Evolutionary conservation across 345 rosid species (phyloP), one percentile per base, ranked within the genome.

Genomic region (Clausena lansium): DNA sequence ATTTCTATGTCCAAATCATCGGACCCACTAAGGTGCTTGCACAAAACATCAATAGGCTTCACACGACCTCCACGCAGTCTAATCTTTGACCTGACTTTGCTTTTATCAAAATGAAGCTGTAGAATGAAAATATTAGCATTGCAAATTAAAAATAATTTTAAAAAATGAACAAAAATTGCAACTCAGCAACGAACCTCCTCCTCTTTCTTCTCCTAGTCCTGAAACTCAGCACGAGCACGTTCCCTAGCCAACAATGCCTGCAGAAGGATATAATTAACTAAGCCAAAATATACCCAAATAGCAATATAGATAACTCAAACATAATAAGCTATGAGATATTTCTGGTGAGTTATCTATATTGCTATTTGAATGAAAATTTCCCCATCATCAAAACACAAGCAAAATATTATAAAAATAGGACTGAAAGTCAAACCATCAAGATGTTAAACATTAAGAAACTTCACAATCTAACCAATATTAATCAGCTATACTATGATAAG

Each of bases 151-250:
- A 71, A 62, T 25, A 47, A 14, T 45, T 45, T 45, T 70, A n/a
- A 35, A 59, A 71, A 4, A 9, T 28, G 27, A 69, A 61, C 20
- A 72, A 25, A n/a, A 28, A 65, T 35, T 41, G 38, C 28, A 77
- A 66, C 57, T 70, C 4, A 54, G 35, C 61, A 39, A 4, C 61
- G 72, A 79, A 91, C 99, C 93, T 96, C 97, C 78, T 94, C 97
- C 79, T 96, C 99, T 79, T 94, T 96, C 86, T 91, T 96, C 91
- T 96, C 99, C 98, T 95, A 96, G 69, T 96, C 99, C 68, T 94
- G 97, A 81, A 88, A 91, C 83, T 96, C 99, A 79, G 98, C 99
- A 76, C 97, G 87, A 71, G 99, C 97, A 79, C 97, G 97, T 72
- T 96, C 99, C 83, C 99, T 92, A 30, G 98, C 97, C 81, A 96